Evolutionary conservation across 352 stramenopile species (phyloP), one percentile per base, ranked within the genome.

Genomic region (Phytophthora uliginosa): DNA sequence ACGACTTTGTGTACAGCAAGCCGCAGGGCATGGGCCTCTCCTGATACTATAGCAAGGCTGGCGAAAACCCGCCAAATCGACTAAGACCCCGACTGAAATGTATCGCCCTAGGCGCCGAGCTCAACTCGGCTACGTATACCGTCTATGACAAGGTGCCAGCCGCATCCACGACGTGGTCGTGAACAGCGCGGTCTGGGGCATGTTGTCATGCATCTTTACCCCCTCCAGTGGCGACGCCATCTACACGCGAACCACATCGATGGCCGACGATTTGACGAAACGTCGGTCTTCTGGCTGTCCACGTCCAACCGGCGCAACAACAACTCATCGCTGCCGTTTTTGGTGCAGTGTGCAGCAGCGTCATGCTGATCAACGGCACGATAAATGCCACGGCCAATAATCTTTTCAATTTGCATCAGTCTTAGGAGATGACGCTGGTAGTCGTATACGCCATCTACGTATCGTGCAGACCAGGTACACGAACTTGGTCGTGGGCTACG

Each of bases 41-140:
- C 45, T 79, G 68, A 31, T 86, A 86, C 67, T 92, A 91, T 75
- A 74, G 88, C 50, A 94, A 66, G 86, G 86, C 33, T 94, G 86
- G 86, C 66, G 70, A 5, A 85, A 88, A 77, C 70, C 53, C 83
- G 86, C 52, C 83, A 89, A 68, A 78, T 94, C 65, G 84, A 92
- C 76, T 94, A 78, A 73, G 76, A 80, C 57, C 73, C 74, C 1
- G 55, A 74, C 8, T 62, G 76, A 62, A 18, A 86, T 45, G 63
- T 92, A 48, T 91, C 82, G 24, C 79, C 87, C 71, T 94, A 92
- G 65, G 68, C 72, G 10, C 84, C 86, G 2, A 74, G 81, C 70
- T 72, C 86, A n/a, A 17, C 84, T 83, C 8, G 76, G 61, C 60
- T 92, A 87, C n/a, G n/a, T n/a, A n/a, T n/a, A n/a, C n/a, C 74